Conservation (phyloP, 1,284 basidiomycete genomes). For the Ceratobasidium sp. region DNA sequence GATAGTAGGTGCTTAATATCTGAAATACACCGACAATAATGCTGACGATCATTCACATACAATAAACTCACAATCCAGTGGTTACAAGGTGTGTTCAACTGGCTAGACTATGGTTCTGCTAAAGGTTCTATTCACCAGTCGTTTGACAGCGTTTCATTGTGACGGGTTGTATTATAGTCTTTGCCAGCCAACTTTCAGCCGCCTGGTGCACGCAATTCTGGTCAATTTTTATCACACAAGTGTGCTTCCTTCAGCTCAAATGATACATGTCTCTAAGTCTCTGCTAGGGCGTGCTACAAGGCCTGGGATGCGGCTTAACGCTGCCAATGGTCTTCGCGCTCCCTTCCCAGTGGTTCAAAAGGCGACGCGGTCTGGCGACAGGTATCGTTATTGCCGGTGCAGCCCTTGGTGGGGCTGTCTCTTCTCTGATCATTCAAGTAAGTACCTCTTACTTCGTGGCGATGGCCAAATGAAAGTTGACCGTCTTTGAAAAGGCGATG, state of each 20-base stretch:
- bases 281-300: conserved; percentile 25
- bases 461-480: background rate
- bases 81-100: conserved; percentile 14
- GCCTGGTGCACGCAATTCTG: conserved; percentile 46
- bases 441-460: background rate
- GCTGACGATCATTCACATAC: background rate
- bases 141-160: conserved; percentile 42
- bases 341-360: conserved; percentile 47
- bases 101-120: too few species aligned
- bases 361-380: conserved; percentile 45
- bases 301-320: conserved; percentile 15
- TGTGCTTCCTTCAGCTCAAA: conserved; percentile 37
- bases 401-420: conserved; percentile 42
- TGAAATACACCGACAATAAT: background rate
- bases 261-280: too few species aligned
- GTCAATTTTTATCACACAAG: conserved; percentile 47
- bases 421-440: conserved; percentile 19
- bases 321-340: conserved; percentile 41
- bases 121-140: background rate
- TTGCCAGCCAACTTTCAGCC: conserved; percentile 41
- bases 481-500: conserved; percentile 42
- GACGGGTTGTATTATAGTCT: conserved; percentile 44
- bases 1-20: conserved; percentile 41
- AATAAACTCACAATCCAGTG: conserved; percentile 5
- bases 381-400: conserved; percentile 46